Evolutionary conservation across 805 yeast species (phyloP).

Genomic region (Wickerhamiella parazyma): DNA sequence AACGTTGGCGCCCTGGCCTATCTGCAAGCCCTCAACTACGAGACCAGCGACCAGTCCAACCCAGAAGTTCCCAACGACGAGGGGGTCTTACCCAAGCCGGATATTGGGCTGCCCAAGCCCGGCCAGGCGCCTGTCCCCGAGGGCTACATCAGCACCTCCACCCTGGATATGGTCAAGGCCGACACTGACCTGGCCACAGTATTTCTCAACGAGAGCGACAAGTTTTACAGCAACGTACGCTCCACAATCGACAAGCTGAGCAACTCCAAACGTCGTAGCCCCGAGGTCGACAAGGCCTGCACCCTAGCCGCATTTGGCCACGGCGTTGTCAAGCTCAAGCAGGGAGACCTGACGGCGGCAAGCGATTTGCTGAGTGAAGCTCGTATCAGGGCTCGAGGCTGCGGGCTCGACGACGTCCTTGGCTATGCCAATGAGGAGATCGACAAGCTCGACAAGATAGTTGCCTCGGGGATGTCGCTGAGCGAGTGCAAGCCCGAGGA

Average conservation of each 20-base stretch:
- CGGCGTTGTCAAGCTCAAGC: slow-evolving; percentile 64
- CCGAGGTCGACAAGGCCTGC: slow-evolving; percentile 43
- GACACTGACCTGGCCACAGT: slow-evolving; percentile 12
- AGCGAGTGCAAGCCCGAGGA: slow-evolving; percentile 6
- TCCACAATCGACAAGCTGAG: slow-evolving; percentile 12
- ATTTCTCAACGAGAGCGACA: slow-evolving; percentile 12
- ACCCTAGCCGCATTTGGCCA: slow-evolving; percentile 75
- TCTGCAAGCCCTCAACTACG: slow-evolving; percentile 51
- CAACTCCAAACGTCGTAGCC: slow-evolving; percentile 13
- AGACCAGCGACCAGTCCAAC: slow-evolving; percentile 17
- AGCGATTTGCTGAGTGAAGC: slow-evolving; percentile 53
- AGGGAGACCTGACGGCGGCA: slow-evolving; percentile 43
- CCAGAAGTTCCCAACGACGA: slow-evolving; percentile 23
- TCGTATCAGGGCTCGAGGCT: slow-evolving; percentile 50
- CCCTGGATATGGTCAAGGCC: slow-evolving; percentile 5
- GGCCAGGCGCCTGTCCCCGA: not conserved
- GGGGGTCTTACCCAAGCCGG: slow-evolving; percentile 1
- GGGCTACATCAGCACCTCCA: slow-evolving; percentile 9
- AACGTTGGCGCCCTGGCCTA: slow-evolving; percentile 59
- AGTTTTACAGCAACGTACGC: slow-evolving; percentile 15
- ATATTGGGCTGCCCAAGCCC: not conserved
- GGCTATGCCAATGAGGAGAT: slow-evolving; percentile 55
- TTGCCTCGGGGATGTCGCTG: slow-evolving; percentile 1
- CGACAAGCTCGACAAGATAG: slow-evolving; percentile 32
- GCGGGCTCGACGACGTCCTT: slow-evolving; percentile 50